Evolutionary conservation across 106 monocot genomes (phyloP).

Genomic region (Posidonia australis): DNA sequence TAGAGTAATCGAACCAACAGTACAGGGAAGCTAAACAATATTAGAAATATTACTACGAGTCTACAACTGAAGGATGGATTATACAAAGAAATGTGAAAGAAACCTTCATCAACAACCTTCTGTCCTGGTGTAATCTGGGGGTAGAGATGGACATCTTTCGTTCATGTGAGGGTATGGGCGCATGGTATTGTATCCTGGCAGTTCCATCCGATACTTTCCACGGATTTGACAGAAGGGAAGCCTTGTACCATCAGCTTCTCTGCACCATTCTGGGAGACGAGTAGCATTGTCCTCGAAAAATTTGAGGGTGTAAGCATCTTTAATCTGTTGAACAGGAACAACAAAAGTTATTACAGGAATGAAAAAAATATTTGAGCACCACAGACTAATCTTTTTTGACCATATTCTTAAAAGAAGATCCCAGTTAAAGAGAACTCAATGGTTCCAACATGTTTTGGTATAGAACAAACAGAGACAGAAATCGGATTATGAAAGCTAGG

Average conservation of each 20-base stretch:
- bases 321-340: slow-evolving; percentile 32
- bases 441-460: too few species aligned
- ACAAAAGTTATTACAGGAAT: neutral
- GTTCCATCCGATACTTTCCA: slow-evolving; percentile 76
- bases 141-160: slow-evolving; percentile 77
- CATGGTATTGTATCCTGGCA: slow-evolving; percentile 76
- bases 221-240: slow-evolving; percentile 89
- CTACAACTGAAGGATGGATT: too few species aligned
- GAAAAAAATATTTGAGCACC: too few species aligned
- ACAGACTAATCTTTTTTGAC: too few species aligned
- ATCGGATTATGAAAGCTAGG: too few species aligned
- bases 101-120: slow-evolving; percentile 34
- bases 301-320: slow-evolving; percentile 87
- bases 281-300: slow-evolving; percentile 67
- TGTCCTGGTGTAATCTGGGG: slow-evolving; percentile 51
- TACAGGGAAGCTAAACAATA: too few species aligned
- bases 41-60: too few species aligned
- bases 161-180: slow-evolving; percentile 84
- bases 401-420: too few species aligned
- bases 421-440: too few species aligned
- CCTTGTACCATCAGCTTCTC: slow-evolving; percentile 50
- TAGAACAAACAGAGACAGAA: too few species aligned
- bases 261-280: slow-evolving; percentile 85
- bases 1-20: too few species aligned
- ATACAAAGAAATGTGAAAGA: neutral